phyloP scores from a whole-genome alignment of 768 basidiomycete species.

The Lactifluus volemus region DNA sequence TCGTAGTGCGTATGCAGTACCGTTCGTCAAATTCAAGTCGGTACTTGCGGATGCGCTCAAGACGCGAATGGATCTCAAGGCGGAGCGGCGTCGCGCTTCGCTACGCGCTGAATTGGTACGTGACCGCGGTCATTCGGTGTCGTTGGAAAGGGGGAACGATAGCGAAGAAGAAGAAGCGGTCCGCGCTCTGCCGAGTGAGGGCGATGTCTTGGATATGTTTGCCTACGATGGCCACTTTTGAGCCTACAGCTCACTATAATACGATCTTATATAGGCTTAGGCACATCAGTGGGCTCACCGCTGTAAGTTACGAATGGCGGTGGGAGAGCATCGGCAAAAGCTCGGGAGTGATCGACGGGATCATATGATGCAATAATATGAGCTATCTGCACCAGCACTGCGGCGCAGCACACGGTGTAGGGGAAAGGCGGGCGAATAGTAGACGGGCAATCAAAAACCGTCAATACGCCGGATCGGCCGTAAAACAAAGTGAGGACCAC shows the following conservation, averaged over 20 bases:
- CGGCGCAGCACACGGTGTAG: no score
- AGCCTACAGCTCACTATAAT: not conserved
- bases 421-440: no score
- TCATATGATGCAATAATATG: no score
- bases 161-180: not conserved
- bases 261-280: not conserved
- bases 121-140: not conserved
- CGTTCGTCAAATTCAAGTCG: not conserved
- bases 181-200: not conserved
- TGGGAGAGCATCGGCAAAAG: no score
- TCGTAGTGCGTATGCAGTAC: not conserved
- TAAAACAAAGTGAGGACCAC: no score
- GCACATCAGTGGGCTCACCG: no score
- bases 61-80: slow-evolving; percentile 7
- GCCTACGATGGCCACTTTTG: slow-evolving; percentile 9
- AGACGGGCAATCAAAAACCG: no score
- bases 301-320: no score
- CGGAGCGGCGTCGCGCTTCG: slow-evolving; percentile 4
- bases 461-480: no score
- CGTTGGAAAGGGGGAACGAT: not conserved
- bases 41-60: slow-evolving; percentile 12
- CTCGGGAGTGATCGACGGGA: no score
- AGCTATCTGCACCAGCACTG: no score
- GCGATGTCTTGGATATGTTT: slow-evolving; percentile 15
- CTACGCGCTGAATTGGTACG: not conserved